These are phyloP conservation scores for Phytopythium boreale DNA, from an alignment of 352 stramenopile genomes.

Conservation along the genomic window DNA sequence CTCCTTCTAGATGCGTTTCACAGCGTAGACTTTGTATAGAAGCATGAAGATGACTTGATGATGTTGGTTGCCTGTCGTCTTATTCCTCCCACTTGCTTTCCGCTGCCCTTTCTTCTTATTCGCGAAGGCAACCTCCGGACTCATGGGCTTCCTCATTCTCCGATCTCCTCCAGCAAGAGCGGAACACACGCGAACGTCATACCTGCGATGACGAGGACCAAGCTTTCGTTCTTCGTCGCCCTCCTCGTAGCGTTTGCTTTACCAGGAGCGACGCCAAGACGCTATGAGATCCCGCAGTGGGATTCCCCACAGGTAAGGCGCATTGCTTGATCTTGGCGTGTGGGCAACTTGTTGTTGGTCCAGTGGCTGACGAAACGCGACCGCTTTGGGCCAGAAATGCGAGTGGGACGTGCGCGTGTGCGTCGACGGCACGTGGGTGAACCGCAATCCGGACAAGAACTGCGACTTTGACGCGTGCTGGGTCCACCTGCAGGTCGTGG, in stretches of 20 bases:
- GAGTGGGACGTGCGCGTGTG: conserved; percentile 65
- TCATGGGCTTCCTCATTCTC: not conserved
- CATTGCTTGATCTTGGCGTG: not conserved
- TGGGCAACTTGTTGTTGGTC: not conserved
- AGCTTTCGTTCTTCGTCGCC: not conserved
- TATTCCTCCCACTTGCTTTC: conserved; percentile 5
- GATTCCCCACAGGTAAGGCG: conserved; percentile 40
- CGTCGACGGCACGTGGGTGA: conserved; percentile 63
- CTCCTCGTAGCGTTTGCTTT: not conserved
- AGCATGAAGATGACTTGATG: not conserved
- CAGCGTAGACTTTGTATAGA: not conserved
- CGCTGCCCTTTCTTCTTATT: not conserved
- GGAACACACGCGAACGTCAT: not conserved
- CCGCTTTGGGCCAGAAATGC: conserved; percentile 28
- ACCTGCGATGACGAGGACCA: not conserved
- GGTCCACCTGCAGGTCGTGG: conserved; percentile 8
- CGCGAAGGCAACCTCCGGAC: not conserved
- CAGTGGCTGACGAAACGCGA: not conserved
- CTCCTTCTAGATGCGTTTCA: conserved; percentile 1
- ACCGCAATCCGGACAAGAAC: conserved; percentile 33
- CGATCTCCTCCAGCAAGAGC: not conserved
- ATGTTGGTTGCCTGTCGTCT: conserved; percentile 11
- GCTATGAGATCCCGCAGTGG: conserved; percentile 7
- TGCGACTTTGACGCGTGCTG: conserved; percentile 57
- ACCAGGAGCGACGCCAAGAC: not conserved